Percentiles rank a stretch among this genome's conserved stretches.
These are phyloP conservation scores for Neurospora sp. DNA, from an alignment of 2,329 filamentous ascomycete genomes.

Conservation along the genomic window DNA sequence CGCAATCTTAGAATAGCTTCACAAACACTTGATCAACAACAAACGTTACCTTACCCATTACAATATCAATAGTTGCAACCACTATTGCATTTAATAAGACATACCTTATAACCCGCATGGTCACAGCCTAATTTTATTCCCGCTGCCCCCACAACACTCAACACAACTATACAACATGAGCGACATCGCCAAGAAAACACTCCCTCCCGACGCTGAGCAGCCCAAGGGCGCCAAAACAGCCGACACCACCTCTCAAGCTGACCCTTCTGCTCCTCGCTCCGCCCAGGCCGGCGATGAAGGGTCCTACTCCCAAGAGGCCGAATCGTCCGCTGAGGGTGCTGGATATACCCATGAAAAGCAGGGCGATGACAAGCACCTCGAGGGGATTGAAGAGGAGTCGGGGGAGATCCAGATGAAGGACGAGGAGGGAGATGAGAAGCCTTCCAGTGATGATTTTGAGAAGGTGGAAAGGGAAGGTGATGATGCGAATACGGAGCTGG, in stretches of 20 bases:
- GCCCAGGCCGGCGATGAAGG: conserved; percentile 13
- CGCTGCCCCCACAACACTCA: background rate
- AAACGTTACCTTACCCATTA: background rate
- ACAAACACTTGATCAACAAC: background rate
- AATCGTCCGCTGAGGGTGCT: conserved; percentile 17
- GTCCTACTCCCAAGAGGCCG: conserved; percentile 9
- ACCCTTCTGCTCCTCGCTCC: conserved; percentile 13
- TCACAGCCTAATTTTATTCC: background rate
- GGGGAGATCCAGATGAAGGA: conserved; percentile 5
- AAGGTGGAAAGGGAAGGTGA: conserved; percentile 14
- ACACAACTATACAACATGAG: conserved; percentile 8
- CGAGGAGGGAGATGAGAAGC: conserved; percentile 3
- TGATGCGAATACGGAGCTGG: conserved; percentile 14
- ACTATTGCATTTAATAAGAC: background rate
- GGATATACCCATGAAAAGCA: conserved; percentile 14
- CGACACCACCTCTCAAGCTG: conserved; percentile 6
- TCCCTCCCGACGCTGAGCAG: conserved; percentile 11
- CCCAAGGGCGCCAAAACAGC: conserved; percentile 16
- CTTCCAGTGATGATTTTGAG: conserved; percentile 13
- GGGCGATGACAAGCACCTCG: conserved; percentile 7
- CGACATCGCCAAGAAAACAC: conserved; percentile 16
- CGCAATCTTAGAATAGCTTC: background rate
- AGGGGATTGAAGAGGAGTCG: conserved; percentile 9
- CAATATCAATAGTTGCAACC: background rate
- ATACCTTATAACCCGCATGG: background rate